These are phyloP conservation scores for Crithidia fasciculata DNA, from an alignment of 208 protist genomes.

Conservation along the genomic window DNA sequence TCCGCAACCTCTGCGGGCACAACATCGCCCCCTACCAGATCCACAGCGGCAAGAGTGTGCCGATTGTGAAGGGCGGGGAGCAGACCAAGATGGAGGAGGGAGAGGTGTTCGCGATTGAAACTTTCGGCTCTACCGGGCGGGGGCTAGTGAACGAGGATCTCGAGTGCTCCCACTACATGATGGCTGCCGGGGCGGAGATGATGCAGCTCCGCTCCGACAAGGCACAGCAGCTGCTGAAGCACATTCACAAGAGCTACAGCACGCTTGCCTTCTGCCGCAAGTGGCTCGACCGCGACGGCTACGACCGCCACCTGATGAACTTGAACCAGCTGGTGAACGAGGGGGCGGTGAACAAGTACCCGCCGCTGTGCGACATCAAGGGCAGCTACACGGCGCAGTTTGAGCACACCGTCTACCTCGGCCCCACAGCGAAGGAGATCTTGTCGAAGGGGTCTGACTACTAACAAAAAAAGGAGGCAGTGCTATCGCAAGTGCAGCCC, in stretches of 20 bases:
- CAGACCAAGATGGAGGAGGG: conserved; percentile 96
- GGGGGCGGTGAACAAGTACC: conserved; percentile 95
- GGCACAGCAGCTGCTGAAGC: conserved; percentile 91
- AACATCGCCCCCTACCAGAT: conserved; percentile 97
- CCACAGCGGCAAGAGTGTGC: conserved; percentile 99
- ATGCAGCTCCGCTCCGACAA: conserved; percentile 82
- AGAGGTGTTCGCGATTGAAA: conserved; percentile 99
- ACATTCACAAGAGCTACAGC: conserved; percentile 93
- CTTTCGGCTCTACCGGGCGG: conserved; percentile 98
- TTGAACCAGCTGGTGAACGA: conserved; percentile 87
- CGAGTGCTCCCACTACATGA: conserved; percentile 99
- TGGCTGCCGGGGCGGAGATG: conserved; percentile 74
- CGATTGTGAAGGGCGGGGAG: conserved; percentile 97
- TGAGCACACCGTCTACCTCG: conserved; percentile 97
- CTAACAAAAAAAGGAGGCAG: conserved; percentile 48
- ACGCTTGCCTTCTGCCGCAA: conserved; percentile 98
- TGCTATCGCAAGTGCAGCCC: no score
- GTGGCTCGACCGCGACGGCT: conserved; percentile 96
- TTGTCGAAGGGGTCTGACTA: conserved; percentile 97
- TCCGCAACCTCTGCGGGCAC: conserved; percentile 99
- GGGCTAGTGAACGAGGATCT: conserved; percentile 96
- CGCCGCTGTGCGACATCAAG: conserved; percentile 96
- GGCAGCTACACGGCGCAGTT: conserved; percentile 98
- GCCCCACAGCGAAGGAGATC: conserved; percentile 96
- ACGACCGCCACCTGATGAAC: conserved; percentile 90